Base-by-base conservation (phyloP, 2,329 filamentous ascomycete species). In the Ophiostoma montium region DNA sequence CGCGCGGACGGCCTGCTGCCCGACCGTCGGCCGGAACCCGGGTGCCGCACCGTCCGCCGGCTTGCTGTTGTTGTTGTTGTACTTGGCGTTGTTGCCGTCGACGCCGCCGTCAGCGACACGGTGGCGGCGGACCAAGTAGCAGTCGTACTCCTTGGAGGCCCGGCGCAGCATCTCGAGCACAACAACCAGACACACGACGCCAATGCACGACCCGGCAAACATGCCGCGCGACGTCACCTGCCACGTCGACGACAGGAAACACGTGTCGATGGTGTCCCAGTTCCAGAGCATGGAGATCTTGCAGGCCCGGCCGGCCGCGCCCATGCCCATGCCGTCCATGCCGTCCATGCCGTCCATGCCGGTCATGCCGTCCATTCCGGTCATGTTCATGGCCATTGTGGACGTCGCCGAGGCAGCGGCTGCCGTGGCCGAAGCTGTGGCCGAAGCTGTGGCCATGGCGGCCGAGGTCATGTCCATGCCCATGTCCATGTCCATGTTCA, bases 161-260 rank as follows among this genome's bases (percentile, higher is more conserved):
- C 85, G 81, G 46, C 86, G 82, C 19, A 92, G 71, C 50, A 80
- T 67, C 60, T 92, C 85, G 56, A 92, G 80, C 6, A 66, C 59
- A 47, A 90, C 72, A 56, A 84, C 82, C 48, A 94, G 77, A n/a
- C 82, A 67, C 53, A 87, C 70, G 33, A 87, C 79, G 52, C 83
- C 85, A 59, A 94, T 81, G 66, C 86, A 92, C 47, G 80, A 84
- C 19, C 82, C 85, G 44, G 82, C 85, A 60, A 94, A 90, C 73
- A 82, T 82, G 62, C 74, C 80, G 3, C 63, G 66, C 21, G 80
- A 82, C 15, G 68, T 80, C 62, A 90, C 75, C 59, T 79, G 79
- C 85, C 86, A 92, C 19, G 72, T 70, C 8, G 61, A 57, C 21
- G 82, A 67, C 59, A 92, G 73, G 71, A 92, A 90, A 65, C 80